Base-by-base conservation (phyloP, 768 basidiomycete genomes). In the Lentinula raphanica region DNA sequence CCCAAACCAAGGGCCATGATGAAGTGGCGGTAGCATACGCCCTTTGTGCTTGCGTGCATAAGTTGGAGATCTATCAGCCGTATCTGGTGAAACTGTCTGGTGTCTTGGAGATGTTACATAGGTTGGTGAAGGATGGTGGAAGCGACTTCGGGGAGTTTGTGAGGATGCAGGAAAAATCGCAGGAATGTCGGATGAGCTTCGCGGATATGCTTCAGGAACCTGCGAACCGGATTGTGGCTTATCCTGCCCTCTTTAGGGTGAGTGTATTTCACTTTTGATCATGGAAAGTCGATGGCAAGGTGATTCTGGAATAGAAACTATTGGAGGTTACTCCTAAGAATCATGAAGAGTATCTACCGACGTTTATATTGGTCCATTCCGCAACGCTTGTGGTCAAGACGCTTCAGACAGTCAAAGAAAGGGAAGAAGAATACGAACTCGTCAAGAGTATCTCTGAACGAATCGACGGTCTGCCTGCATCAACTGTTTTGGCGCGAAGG, bases 121-220 rank as follows among this genome's bases (percentile, higher is more conserved):
- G 70, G 19, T 71, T 87, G 61, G 69, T 74, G 45, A 67, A 73
- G 19, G 80, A 86, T 59, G 67, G 69, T n/a, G 70, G 72, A 31
- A 84, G 76, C 64, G 89, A 94, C 63, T 90, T 97, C 70, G 90
- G 90, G 1, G 91, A 93, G 69, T 97, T 94, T 67, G 77, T 95
- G 7, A 71, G 79, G 60, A 75, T 97, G 60, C 84, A 88, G 64
- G 82, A 87, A 65, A 66, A 70, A 56, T 75, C 71, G 38, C 68
- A 75, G 5, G 82, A 80, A 28, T 82, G 86, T 58, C 19, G 38
- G n/a, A n/a, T 15, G 23, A 77, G 74, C 29, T 72, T 97, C 39
- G 80, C 86, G 54, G 78, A 76, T 56, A 81, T 91, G 58, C 68
- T 96, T 55, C 76, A 86, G 57, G 88, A 93, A 66, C 94, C 94